These are phyloP conservation scores for Volvox africanus DNA, from an alignment of 139 green algal genomes.

Conservation along the genomic window DNA sequence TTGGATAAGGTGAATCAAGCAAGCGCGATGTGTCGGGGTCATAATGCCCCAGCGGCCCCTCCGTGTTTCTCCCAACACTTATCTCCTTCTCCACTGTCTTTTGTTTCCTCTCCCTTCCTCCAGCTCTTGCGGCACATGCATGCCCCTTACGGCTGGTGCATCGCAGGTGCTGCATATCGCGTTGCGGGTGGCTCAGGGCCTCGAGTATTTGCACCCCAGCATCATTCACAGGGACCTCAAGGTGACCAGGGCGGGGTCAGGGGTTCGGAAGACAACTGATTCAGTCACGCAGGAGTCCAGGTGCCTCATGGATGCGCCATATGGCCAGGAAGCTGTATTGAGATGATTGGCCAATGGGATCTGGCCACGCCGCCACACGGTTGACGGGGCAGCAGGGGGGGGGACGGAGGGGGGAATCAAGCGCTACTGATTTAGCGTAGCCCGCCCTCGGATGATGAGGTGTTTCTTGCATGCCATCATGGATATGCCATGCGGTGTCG, in stretches of 20 bases:
- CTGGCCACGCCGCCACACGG: background rate
- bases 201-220: conserved; percentile 27
- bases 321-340: background rate
- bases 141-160: background rate
- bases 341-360: background rate
- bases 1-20: background rate
- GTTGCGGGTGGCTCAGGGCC: background rate
- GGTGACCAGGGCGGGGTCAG: background rate
- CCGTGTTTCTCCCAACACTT: background rate
- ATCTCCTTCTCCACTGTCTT: background rate
- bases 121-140: background rate
- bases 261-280: background rate
- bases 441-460: too few relatives aligned
- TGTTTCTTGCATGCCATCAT: background rate
- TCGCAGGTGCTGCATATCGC: conserved; percentile 25
- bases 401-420: too few relatives aligned
- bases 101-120: background rate
- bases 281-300: background rate
- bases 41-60: background rate
- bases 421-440: too few relatives aligned
- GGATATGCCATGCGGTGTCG: background rate
- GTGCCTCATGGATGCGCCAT: background rate
- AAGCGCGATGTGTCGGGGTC: background rate
- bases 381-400: too few relatives aligned
- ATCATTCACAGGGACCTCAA: conserved; percentile 15